Evolutionary conservation across 2,329 filamentous ascomycete species (phyloP), one percentile per base, ranked within the genome.

Genomic region (Calonectria henricotiae): DNA sequence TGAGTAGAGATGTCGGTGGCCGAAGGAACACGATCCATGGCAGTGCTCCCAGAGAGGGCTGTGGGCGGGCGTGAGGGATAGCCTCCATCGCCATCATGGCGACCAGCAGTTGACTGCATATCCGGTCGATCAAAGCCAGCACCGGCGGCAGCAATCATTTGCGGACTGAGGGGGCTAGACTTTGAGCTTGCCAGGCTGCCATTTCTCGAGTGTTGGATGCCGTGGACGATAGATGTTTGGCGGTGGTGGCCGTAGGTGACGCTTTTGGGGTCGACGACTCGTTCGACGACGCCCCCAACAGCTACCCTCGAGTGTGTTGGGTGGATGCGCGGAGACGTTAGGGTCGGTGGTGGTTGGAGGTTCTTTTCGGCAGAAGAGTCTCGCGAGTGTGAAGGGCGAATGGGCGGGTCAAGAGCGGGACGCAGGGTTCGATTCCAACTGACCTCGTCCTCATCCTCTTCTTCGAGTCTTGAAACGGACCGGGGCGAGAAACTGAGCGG

Each of bases 211-310:
- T 99, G 96, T 82, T 98, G 95, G 75, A 97, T 92, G 78, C 96
- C 96, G 90, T 98, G 94, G 68, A 98, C 95, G 77, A 98, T 98
- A 60, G 96, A 98, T 0, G 96, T 97, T 85, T 99, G 95, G 66
- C 96, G 92, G 83, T 98, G 95, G 82, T 99, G 95, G 70, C 94
- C 94, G 86, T 98, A 91, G 27, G 85, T 79, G 39, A 84, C 84
- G 49, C 83, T 82, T 79, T 90, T 91, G 58, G 86, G 74, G 49
- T 91, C 89, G 70, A 87, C 82, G n/a, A 85, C 79, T 74, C 88
- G 86, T 76, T 90, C 88, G 69, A 86, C 81, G 62, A 86, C 80
- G 37, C 81, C 82, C 67, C 81, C 83, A 30, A 86, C 76, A 46
- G 77, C 82, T 32, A 82, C 79, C 71, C 86, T 85, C 67, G 84